phyloP scores from a whole-genome alignment of 768 basidiomycete genomes.

The Boletus huronensis region DNA sequence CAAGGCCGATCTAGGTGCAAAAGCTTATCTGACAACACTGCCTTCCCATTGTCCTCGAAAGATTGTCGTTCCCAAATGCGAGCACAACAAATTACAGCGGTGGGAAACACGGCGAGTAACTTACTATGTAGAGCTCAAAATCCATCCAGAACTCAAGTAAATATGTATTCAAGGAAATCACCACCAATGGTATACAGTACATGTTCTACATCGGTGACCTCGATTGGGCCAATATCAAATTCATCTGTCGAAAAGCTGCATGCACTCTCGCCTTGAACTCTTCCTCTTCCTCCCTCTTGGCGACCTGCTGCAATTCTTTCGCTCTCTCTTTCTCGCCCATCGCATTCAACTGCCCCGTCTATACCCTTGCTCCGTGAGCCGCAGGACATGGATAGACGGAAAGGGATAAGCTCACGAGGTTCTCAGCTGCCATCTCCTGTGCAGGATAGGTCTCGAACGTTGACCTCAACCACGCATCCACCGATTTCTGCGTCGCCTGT shows the following conservation, averaged over 20 bases:
- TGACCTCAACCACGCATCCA: constrained; percentile 5
- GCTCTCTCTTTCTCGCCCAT: neutral
- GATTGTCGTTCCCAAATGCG: too few species aligned
- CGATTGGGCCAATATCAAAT: neutral
- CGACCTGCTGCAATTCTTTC: neutral
- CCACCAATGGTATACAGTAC: neutral
- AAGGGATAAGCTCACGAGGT: neutral
- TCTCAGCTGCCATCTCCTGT: constrained; percentile 1
- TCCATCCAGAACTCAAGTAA: neutral
- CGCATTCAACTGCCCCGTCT: neutral
- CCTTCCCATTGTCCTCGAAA: too few species aligned
- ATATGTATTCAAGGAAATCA: neutral
- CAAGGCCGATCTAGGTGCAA: too few species aligned
- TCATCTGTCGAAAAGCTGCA: neutral
- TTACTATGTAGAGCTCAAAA: too few species aligned
- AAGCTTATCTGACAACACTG: too few species aligned
- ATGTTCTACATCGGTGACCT: neutral
- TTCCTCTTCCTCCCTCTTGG: neutral
- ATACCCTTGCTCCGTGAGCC: neutral
- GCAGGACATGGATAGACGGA: too few species aligned
- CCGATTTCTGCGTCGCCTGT: neutral
- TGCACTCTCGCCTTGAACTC: neutral
- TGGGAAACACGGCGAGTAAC: too few species aligned
- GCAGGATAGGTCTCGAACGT: constrained; percentile 7
- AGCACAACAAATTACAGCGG: too few species aligned